A percentile compares a stretch with the other conserved stretches of the same genome.
These are phyloP conservation scores for Candida quercuum DNA, from an alignment of 805 yeast genomes.

Conservation along the genomic window DNA sequence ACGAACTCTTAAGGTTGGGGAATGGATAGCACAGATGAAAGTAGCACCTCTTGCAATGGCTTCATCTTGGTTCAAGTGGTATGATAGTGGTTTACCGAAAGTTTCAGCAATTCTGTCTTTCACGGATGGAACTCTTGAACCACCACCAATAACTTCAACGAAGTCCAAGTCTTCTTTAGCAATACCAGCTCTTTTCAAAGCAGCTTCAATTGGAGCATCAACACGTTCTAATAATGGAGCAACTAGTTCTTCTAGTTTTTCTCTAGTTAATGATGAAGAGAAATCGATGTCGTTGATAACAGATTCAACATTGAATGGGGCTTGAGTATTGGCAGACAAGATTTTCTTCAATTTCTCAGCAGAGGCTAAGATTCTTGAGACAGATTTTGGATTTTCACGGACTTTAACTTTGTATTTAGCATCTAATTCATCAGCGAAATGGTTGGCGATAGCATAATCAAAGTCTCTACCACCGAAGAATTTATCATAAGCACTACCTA, in stretches of 20 bases:
- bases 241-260: conserved; percentile 86
- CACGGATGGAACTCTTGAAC: conserved; percentile 93
- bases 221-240: conserved; percentile 76
- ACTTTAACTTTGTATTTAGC: conserved; percentile 91
- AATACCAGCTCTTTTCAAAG: conserved; percentile 76
- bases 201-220: conserved; percentile 70
- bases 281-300: conserved; percentile 97
- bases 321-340: conserved; percentile 89
- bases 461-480: conserved; percentile 98
- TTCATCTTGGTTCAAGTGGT: conserved; percentile 98
- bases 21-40: conserved; percentile 97
- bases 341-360: conserved; percentile 94
- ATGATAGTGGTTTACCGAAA: conserved; percentile 81
- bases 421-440: conserved; percentile 90
- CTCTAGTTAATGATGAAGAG: conserved; percentile 82
- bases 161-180: conserved; percentile 73
- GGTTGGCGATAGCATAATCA: conserved; percentile 89
- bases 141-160: conserved; percentile 96
- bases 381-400: conserved; percentile 88
- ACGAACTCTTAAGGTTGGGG: conserved; percentile 97
- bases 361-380: conserved; percentile 85
- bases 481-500: conserved; percentile 90
- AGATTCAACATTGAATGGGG: conserved; percentile 93
- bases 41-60: conserved; percentile 99
- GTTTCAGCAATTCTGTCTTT: conserved; percentile 76